These are phyloP conservation scores for Sugiyamaella boreocaroliniensis DNA, from an alignment of 805 yeast species.

Conservation along the genomic window DNA sequence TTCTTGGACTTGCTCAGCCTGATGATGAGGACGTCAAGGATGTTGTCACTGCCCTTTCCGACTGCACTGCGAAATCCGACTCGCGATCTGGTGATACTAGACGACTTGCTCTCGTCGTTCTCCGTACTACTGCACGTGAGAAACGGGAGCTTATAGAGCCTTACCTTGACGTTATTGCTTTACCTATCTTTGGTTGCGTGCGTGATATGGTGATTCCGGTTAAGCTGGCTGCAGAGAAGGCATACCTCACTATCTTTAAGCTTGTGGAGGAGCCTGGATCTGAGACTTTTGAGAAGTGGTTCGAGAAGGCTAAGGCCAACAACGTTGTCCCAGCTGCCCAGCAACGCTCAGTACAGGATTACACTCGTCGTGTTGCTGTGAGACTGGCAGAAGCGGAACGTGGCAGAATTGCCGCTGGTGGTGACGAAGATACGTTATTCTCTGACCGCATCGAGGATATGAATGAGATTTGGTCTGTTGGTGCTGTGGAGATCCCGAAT, in stretches of 20 bases:
- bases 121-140: conserved; percentile 66
- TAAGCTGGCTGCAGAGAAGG: conserved; percentile 90
- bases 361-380: conserved; percentile 81
- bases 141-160: conserved; percentile 48
- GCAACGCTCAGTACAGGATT: conserved; percentile 74
- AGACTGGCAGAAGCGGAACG: conserved; percentile 82
- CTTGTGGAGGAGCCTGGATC: conserved; percentile 59
- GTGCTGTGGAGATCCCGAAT: conserved; percentile 5
- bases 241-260: conserved; percentile 64
- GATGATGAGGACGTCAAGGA: conserved; percentile 24
- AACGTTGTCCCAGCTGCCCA: conserved; percentile 22
- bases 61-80: conserved; percentile 43
- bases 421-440: conserved; percentile 78
- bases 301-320: conserved; percentile 33
- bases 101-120: conserved; percentile 66
- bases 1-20: conserved; percentile 43
- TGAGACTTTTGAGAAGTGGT: conserved; percentile 57
- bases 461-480: conserved; percentile 76
- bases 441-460: conserved; percentile 85
- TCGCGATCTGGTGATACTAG: conserved; percentile 69
- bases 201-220: conserved; percentile 88
- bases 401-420: conserved; percentile 84
- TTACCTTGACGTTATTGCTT: conserved; percentile 37
- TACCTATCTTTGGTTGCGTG: conserved; percentile 72
- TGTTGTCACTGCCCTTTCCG: conserved; percentile 38